A percentile compares a stretch with the other conserved stretches of the same genome.
Evolutionary conservation across 345 rosid species (phyloP).

Genomic region (Corchorus capsularis): DNA sequence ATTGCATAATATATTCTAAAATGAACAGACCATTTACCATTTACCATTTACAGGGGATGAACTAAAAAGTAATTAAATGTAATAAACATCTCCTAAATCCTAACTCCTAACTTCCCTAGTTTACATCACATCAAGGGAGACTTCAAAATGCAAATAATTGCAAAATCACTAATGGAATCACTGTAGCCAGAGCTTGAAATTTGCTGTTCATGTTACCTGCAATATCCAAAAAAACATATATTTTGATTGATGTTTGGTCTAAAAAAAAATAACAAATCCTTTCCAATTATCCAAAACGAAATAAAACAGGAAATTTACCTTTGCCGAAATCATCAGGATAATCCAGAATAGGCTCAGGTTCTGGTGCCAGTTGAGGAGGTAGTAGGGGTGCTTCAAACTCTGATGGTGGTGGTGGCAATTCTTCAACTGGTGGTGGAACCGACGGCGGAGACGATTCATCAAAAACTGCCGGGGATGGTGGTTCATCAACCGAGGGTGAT

Average conservation of each 20-base stretch:
- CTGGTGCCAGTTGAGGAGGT: background rate
- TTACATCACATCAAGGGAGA: background rate
- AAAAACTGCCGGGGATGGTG: background rate
- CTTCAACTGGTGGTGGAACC: background rate
- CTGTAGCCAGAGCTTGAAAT: background rate
- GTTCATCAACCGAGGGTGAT: background rate
- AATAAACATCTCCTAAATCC: background rate
- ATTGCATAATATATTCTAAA: too few relatives aligned
- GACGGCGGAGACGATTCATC: background rate
- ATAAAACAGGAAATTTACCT: background rate
- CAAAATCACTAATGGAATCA: background rate
- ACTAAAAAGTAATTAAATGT: too few relatives aligned
- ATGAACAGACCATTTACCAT: too few relatives aligned
- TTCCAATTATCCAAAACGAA: too few relatives aligned
- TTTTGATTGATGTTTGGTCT: background rate
- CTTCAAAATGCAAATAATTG: background rate
- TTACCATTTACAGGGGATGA: too few relatives aligned
- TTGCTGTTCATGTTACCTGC: background rate
- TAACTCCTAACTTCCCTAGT: background rate
- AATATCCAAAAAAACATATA: background rate
- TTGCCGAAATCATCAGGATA: background rate
- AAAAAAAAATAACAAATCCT: background rate
- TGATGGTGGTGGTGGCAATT: background rate
- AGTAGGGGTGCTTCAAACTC: background rate
- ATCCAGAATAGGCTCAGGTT: background rate